These are phyloP conservation scores for Dryas alaskensis DNA, from an alignment of 306 rosid genomes.

Conservation along the genomic window DNA sequence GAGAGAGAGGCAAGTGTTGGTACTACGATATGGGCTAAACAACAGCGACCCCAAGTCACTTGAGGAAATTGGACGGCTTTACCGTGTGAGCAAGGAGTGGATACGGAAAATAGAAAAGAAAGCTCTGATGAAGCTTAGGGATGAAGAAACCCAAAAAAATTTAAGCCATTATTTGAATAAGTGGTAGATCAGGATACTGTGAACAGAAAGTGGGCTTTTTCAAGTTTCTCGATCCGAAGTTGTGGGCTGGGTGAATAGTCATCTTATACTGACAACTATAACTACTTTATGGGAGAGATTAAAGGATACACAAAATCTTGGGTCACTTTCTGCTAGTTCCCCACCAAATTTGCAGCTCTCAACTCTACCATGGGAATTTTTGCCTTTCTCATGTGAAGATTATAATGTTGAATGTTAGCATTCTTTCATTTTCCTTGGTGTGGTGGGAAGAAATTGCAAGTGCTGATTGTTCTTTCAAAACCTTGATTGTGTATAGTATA, in stretches of 20 bases:
- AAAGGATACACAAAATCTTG: neutral
- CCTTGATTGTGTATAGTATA: neutral
- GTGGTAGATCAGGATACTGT: slow-evolving; percentile 28
- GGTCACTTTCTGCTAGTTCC: neutral
- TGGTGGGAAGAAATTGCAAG: neutral
- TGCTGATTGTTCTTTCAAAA: neutral
- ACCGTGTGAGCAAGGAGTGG: slow-evolving; percentile 66
- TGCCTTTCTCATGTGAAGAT: neutral
- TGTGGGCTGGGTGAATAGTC: neutral
- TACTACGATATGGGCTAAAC: slow-evolving; percentile 66
- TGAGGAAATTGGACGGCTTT: slow-evolving; percentile 64
- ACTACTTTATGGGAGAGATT: slow-evolving; percentile 1
- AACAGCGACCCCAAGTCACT: slow-evolving; percentile 67
- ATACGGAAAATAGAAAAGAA: slow-evolving; percentile 71
- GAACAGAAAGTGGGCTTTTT: neutral
- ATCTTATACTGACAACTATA: neutral
- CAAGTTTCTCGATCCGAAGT: neutral
- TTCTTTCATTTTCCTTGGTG: slow-evolving; percentile 6
- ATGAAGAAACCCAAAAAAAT: slow-evolving; percentile 37
- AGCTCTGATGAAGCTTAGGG: slow-evolving; percentile 55
- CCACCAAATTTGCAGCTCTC: slow-evolving; percentile 7
- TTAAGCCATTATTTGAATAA: slow-evolving; percentile 56
- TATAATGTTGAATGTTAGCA: slow-evolving; percentile 1
- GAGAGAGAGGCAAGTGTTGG: slow-evolving; percentile 68
- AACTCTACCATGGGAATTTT: slow-evolving; percentile 7